These are phyloP conservation scores for Metarhizium album DNA, from an alignment of 2,329 filamentous ascomycete species.

Conservation along the genomic window DNA sequence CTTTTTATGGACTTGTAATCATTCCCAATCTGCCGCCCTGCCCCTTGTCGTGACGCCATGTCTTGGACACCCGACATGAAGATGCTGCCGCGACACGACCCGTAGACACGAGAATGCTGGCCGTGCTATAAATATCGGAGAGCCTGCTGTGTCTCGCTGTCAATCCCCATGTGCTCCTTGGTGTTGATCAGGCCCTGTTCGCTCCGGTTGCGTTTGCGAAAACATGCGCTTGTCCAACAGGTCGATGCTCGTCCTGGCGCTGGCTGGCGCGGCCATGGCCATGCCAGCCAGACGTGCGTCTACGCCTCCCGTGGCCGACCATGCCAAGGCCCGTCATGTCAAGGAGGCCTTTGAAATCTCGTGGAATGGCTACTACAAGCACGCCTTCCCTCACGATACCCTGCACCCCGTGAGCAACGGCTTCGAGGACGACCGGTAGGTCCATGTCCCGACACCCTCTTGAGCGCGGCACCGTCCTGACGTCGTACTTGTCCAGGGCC, in stretches of 20 bases:
- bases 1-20: too few species aligned
- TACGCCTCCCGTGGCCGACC: slow-evolving; percentile 18
- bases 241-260: slow-evolving; percentile 6
- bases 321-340: slow-evolving; percentile 44
- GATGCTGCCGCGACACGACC: background rate
- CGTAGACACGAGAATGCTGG: background rate
- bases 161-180: background rate
- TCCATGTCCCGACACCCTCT: background rate
- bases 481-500: slow-evolving; percentile 42
- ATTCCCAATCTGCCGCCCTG: too few species aligned
- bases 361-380: slow-evolving; percentile 62
- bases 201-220: background rate
- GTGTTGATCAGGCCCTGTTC: background rate
- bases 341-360: slow-evolving; percentile 59
- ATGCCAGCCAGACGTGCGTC: slow-evolving; percentile 4
- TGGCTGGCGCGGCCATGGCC: slow-evolving; percentile 5
- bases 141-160: background rate
- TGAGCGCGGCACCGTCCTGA: background rate
- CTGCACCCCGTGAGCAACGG: slow-evolving; percentile 56
- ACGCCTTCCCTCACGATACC: slow-evolving; percentile 71
- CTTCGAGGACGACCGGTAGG: slow-evolving; percentile 59
- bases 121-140: background rate
- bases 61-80: slow-evolving; percentile 4
- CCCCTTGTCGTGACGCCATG: slow-evolving; percentile 3
- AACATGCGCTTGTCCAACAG: slow-evolving; percentile 8